Percentiles rank a stretch among this genome's conserved stretches.
These are phyloP conservation scores for Trametes hirsuta DNA, from an alignment of 1,284 basidiomycete species.

Conservation along the genomic window DNA sequence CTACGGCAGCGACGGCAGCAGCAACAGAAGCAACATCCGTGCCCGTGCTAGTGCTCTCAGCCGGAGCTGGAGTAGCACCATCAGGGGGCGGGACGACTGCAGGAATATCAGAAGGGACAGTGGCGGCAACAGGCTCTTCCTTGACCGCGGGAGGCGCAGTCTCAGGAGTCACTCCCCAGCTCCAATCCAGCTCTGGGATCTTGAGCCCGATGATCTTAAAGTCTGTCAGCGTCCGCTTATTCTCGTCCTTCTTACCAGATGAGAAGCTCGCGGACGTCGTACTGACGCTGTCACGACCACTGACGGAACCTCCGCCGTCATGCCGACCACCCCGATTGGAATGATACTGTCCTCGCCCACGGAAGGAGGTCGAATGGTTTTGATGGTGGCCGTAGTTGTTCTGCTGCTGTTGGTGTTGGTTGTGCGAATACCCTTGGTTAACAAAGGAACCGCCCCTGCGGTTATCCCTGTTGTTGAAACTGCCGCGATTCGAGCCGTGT, in stretches of 20 bases:
- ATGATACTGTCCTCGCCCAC: conserved; percentile 43
- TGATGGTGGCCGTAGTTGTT: conserved; percentile 22
- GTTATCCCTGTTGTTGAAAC: conserved; percentile 61
- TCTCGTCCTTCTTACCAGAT: conserved; percentile 76
- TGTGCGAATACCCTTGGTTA: conserved; percentile 38
- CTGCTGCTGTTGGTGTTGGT: conserved; percentile 40
- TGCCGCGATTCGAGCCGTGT: conserved; percentile 59
- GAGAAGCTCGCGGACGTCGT: conserved; percentile 32
- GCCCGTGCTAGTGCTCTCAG: conserved; percentile 24
- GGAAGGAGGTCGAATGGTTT: conserved; percentile 39
- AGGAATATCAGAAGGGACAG: conserved; percentile 20
- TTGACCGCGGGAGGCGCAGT: conserved; percentile 26
- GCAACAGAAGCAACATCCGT: conserved; percentile 12
- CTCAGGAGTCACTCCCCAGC: conserved; percentile 61
- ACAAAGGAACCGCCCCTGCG: conserved; percentile 68
- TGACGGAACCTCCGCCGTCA: conserved; percentile 46
- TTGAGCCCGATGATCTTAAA: conserved; percentile 93
- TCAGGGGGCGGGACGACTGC: conserved; percentile 20
- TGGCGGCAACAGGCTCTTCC: conserved; percentile 28
- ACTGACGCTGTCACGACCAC: conserved; percentile 37
- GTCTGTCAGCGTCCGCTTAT: conserved; percentile 88
- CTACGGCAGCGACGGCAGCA: conserved; percentile 7
- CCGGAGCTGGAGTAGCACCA: conserved; percentile 20
- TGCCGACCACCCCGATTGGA: conserved; percentile 55
- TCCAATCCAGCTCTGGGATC: conserved; percentile 74